Evolutionary conservation across 1,284 basidiomycete genomes (phyloP), one percentile per base, ranked within the genome.

Genomic region (Sphaerobolus stellatus): DNA sequence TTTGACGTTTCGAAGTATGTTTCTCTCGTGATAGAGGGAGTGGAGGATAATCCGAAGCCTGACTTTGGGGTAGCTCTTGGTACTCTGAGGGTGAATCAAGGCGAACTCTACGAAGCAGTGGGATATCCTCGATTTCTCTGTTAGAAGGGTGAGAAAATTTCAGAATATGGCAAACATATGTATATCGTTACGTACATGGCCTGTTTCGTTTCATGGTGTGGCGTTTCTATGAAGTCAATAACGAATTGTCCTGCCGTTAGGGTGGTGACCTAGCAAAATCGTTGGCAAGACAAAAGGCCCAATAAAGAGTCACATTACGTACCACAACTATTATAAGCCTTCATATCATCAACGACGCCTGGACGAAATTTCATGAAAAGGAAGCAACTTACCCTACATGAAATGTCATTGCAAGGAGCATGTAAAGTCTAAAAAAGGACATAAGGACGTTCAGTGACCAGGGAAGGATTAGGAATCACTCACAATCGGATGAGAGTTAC

Each of bases 391-490:
- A 87, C 84, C 82, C 79, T 25, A 81, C 56, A 55, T 85, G 80
- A 59, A 84, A 81, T 22, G 83, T 79, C 85, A 88, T 88, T 14
- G 81, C 77, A 55, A 84, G 71, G 16, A 89, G 75, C 85, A 89
- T 88, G 64, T 88, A 88, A 56, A 79, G 67, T 57, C 85, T 86
- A 52, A 33, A 38, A 31, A 44, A 29, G 22, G 18, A 14, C 8
- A 31, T 24, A 18, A 38, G n/a, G 38, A 45, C 6, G n/a, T n/a
- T n/a, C n/a, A n/a, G n/a, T n/a, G n/a, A n/a, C n/a, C n/a, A n/a
- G n/a, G n/a, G n/a, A n/a, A n/a, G n/a, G n/a, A n/a, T n/a, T n/a
- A n/a, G n/a, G n/a, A n/a, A n/a, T n/a, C n/a, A n/a, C 83, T 65
- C 64, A 88, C 86, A 89, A 65, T 72, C 85, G 73, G 22, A 83